A percentile compares a stretch with the other conserved stretches of the same genome.
These are phyloP conservation scores for Phylloporus rhodoxanthus DNA, from an alignment of 768 basidiomycete species.

Conservation along the genomic window DNA sequence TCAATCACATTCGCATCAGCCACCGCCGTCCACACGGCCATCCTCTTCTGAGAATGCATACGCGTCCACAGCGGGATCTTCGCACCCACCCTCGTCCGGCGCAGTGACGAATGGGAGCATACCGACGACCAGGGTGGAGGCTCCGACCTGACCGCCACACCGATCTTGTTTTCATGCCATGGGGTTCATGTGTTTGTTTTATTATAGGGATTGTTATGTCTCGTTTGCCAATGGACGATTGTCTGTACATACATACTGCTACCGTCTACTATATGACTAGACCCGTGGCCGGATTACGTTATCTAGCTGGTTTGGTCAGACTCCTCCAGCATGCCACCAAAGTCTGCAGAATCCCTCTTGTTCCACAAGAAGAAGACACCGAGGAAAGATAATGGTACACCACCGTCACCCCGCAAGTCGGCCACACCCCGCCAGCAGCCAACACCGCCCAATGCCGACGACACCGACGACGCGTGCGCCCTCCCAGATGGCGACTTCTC, in stretches of 20 bases:
- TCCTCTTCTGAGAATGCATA: slow-evolving; percentile 58
- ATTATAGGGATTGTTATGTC: slow-evolving; percentile 15
- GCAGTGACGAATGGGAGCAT: slow-evolving; percentile 37
- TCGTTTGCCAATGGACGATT: slow-evolving; percentile 24
- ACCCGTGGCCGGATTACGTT: slow-evolving; percentile 22
- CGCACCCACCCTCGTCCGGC: slow-evolving; percentile 25
- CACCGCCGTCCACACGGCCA: slow-evolving; percentile 43
- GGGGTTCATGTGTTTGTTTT: slow-evolving; percentile 15
- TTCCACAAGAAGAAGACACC: slow-evolving; percentile 59
- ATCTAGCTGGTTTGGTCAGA: slow-evolving; percentile 11
- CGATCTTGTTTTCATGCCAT: slow-evolving; percentile 4
- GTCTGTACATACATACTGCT: slow-evolving; percentile 31
- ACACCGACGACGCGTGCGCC: slow-evolving; percentile 46
- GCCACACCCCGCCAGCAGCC: slow-evolving; percentile 37
- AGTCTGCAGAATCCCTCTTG: slow-evolving; percentile 44
- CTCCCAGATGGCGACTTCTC: slow-evolving; percentile 65
- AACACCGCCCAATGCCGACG: slow-evolving; percentile 36
- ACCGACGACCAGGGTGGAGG: slow-evolving; percentile 39
- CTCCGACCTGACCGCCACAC: slow-evolving; percentile 27
- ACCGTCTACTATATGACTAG: slow-evolving; percentile 11
- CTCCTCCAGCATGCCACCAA: slow-evolving; percentile 23
- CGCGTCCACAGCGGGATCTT: slow-evolving; percentile 35
- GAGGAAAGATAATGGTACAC: slow-evolving; percentile 23
- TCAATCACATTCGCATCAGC: slow-evolving; percentile 30
- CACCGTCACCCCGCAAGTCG: slow-evolving; percentile 33